phyloP scores from a whole-genome alignment of 2,329 filamentous ascomycete species.

The Fusarium denticulatum region DNA sequence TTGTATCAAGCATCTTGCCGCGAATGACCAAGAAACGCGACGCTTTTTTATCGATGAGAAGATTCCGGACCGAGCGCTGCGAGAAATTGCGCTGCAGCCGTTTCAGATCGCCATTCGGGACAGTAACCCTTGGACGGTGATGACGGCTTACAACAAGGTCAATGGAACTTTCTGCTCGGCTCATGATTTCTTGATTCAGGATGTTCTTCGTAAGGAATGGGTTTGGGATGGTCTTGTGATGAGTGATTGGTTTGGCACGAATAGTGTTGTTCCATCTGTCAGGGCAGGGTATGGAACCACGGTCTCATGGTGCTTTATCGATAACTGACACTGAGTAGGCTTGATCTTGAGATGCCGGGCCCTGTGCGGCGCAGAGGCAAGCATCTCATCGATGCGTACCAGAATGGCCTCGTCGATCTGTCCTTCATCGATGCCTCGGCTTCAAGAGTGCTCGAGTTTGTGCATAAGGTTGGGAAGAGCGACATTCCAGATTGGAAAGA shows the following conservation, averaged over 20 bases:
- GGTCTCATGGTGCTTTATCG: not conserved
- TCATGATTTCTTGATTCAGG: constrained; percentile 50
- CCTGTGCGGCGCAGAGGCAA: constrained; percentile 17
- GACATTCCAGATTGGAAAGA: constrained; percentile 21
- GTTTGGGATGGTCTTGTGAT: constrained; percentile 55
- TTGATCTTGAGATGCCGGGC: constrained; percentile 33
- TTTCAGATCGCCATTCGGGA: constrained; percentile 55
- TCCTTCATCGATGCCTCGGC: constrained; percentile 16
- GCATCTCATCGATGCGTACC: constrained; percentile 17
- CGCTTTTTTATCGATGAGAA: constrained; percentile 26
- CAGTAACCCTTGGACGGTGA: constrained; percentile 51
- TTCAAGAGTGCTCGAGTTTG: constrained; percentile 7
- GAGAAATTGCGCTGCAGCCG: constrained; percentile 52
- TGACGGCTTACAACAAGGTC: constrained; percentile 57
- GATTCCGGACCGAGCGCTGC: constrained; percentile 21
- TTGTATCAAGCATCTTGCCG: constrained; percentile 54
- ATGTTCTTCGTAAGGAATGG: constrained; percentile 56
- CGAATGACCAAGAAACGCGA: constrained; percentile 47
- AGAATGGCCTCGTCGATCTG: constrained; percentile 4
- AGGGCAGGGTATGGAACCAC: constrained; percentile 32
- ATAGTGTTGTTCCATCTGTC: constrained; percentile 42
- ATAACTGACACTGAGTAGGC: not conserved
- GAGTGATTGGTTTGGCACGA: constrained; percentile 55
- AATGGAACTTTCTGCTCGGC: constrained; percentile 55
- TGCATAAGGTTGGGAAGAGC: constrained; percentile 17